Percentiles rank a stretch among this genome's conserved stretches.
Conservation (phyloP, 129 eudicot species). For the Artemisia argyi region DNA sequence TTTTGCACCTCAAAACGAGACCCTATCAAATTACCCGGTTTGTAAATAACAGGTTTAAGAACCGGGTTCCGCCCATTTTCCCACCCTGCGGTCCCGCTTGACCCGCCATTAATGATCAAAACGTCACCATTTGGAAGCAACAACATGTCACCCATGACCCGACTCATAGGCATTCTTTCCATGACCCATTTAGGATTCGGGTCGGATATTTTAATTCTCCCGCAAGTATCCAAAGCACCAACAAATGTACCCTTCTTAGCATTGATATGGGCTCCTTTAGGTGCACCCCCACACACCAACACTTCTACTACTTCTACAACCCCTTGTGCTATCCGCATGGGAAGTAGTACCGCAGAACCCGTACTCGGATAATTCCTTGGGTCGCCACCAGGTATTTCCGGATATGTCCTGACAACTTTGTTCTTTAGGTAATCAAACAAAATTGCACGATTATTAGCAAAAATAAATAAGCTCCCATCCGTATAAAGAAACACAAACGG, state of each 20-base stretch:
- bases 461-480: slow-evolving; percentile 69
- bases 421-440: slow-evolving; percentile 42
- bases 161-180: slow-evolving; percentile 67
- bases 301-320: slow-evolving; percentile 41
- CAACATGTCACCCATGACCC: slow-evolving; percentile 76
- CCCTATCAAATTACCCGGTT: slow-evolving; percentile 22
- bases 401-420: slow-evolving; percentile 54
- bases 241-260: slow-evolving; percentile 45
- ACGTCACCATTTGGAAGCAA: slow-evolving; percentile 51
- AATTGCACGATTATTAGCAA: slow-evolving; percentile 69
- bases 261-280: slow-evolving; percentile 34
- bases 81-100: slow-evolving; percentile 61
- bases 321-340: slow-evolving; percentile 44
- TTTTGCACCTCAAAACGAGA: slow-evolving; percentile 49
- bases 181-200: slow-evolving; percentile 55
- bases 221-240: slow-evolving; percentile 53
- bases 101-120: slow-evolving; percentile 52
- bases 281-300: slow-evolving; percentile 81
- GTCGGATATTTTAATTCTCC: slow-evolving; percentile 48
- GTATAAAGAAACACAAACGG: slow-evolving; percentile 65
- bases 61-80: slow-evolving; percentile 53
- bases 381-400: slow-evolving; percentile 62
- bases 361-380: slow-evolving; percentile 81
- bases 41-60: slow-evolving; percentile 51
- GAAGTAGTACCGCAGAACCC: slow-evolving; percentile 81